These are phyloP conservation scores for Hysterium pulicare DNA, from an alignment of 2,329 filamentous ascomycete species.

Conservation along the genomic window DNA sequence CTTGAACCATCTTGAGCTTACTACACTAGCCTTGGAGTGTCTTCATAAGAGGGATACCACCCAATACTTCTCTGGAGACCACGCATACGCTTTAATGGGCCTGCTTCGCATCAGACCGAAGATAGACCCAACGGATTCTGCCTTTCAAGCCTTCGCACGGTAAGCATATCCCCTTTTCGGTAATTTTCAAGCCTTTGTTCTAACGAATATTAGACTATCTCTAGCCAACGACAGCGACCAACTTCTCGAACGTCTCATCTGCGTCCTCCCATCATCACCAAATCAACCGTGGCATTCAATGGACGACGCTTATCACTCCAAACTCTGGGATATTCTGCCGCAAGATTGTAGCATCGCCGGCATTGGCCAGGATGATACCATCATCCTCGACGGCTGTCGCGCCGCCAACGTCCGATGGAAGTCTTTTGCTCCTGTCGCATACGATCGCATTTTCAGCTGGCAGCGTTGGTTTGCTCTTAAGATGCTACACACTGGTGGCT, in stretches of 20 bases:
- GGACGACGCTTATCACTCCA: slow-evolving; percentile 39
- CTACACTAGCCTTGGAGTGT: slow-evolving; percentile 41
- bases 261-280: slow-evolving; percentile 35
- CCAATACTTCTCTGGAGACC: slow-evolving; percentile 39
- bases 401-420: slow-evolving; percentile 46
- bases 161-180: slow-evolving; percentile 7
- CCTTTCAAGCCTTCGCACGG: slow-evolving; percentile 48
- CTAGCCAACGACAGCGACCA: slow-evolving; percentile 45
- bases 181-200: background rate
- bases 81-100: slow-evolving; percentile 48
- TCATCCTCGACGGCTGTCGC: slow-evolving; percentile 43
- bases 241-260: slow-evolving; percentile 47
- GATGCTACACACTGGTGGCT: slow-evolving; percentile 16
- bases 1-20: slow-evolving; percentile 41
- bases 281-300: slow-evolving; percentile 41
- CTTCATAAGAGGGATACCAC: slow-evolving; percentile 38
- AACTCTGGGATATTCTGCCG: slow-evolving; percentile 48
- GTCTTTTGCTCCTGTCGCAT: slow-evolving; percentile 33
- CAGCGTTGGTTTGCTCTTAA: slow-evolving; percentile 21
- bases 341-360: slow-evolving; percentile 41
- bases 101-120: slow-evolving; percentile 40
- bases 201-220: slow-evolving; percentile 31
- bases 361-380: slow-evolving; percentile 40
- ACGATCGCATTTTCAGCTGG: slow-evolving; percentile 23
- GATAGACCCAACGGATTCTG: slow-evolving; percentile 39